Evolutionary conservation across 257 asterid genomes (phyloP), one percentile per base, ranked within the genome.

Genomic region (Jacaranda mimosifolia): DNA sequence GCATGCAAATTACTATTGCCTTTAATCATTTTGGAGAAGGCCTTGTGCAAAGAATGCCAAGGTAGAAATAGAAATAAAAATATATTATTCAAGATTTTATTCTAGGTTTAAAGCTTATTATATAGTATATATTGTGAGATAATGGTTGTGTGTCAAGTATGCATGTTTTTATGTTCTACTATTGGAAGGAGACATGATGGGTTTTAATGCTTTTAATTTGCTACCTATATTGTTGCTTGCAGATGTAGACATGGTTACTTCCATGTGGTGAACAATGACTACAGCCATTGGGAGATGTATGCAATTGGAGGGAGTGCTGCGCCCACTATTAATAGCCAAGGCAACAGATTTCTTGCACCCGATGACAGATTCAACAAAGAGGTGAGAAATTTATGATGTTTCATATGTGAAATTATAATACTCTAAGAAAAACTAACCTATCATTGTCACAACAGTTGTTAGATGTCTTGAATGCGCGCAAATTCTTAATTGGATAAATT

Each of bases 1-100:
- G 83, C 81, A 89, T 89, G 94, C 92, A 89, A 58, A 84, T 89
- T 21, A 89, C 94, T 11, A 82, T 89, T 74, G 91, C 94, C 5
- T 89, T 89, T 60, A 89, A 89, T 55, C 94, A 87, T 79, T 89
- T 89, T 66, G 94, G 32, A 26, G 32, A 26, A 26, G 32, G 32
- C 1, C 32, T 26, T 26, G 32, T 26, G 2, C 32, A 26, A 74
- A 87, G 94, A 79, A 89, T 89, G 89, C 94, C 94, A 12, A 85
- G 94, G 92, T 88, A 78, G 55, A 12, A 13, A 6, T 13, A 7
- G 6, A 13, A 8, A 7, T 48, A 13, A 7, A 3, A 8, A 10
- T 17, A 42, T 3, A 8, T 7, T 15, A 65, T 65, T 63, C 10
- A 63, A 38, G 7, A 39, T 38, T 63, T 38, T 11, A 9, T 39